These are phyloP conservation scores for Collybia mongolica DNA, from an alignment of 768 basidiomycete species.

Conservation along the genomic window DNA sequence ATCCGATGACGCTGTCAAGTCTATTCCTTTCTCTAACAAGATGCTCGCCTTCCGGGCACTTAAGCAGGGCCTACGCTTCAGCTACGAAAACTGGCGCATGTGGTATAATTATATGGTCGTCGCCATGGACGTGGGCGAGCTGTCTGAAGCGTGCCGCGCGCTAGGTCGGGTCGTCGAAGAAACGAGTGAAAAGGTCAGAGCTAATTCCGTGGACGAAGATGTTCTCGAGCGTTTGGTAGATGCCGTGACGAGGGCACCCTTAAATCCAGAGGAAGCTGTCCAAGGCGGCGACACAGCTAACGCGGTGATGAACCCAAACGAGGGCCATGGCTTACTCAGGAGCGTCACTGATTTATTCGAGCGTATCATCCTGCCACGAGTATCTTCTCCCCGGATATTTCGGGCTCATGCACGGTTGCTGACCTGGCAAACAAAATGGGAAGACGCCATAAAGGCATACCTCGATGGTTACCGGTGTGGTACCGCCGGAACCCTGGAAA, in stretches of 20 bases:
- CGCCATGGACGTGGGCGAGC: constrained; percentile 88
- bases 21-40: constrained; percentile 71
- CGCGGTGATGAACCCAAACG: constrained; percentile 45
- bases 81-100: constrained; percentile 95
- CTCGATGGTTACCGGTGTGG: constrained; percentile 83
- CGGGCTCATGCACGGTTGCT: constrained; percentile 80
- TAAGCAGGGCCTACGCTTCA: constrained; percentile 80
- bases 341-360: constrained; percentile 76
- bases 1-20: constrained; percentile 19
- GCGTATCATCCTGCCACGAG: constrained; percentile 73
- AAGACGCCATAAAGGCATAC: constrained; percentile 78
- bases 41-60: constrained; percentile 90
- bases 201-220: constrained; percentile 74
- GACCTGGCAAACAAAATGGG: constrained; percentile 70
- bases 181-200: constrained; percentile 49
- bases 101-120: constrained; percentile 98
- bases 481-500: constrained; percentile 56
- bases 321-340: constrained; percentile 63
- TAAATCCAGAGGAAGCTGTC: constrained; percentile 34
- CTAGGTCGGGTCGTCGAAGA: constrained; percentile 79
- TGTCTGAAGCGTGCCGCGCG: constrained; percentile 84
- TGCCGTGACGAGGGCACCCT: constrained; percentile 66
- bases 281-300: constrained; percentile 10
- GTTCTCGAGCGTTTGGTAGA: constrained; percentile 88
- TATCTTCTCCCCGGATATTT: constrained; percentile 80